Evolutionary conservation across 176 grass and related monocot genomes (phyloP).

Genomic region (Hsuehochloa calcarea): DNA sequence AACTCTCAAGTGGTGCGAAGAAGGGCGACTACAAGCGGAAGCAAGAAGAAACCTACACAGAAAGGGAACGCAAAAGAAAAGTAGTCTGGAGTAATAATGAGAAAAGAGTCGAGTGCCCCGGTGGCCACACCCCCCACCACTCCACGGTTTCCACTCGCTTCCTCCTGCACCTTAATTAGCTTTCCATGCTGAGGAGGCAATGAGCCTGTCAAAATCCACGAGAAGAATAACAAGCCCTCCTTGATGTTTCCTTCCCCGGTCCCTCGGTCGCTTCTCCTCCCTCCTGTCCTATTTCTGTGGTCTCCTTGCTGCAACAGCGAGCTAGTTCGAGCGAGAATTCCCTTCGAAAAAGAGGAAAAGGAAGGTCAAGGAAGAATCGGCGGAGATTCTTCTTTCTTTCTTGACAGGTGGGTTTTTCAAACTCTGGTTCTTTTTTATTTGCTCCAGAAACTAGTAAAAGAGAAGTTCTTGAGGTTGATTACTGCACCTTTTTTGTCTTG

Average conservation of each 20-base stretch:
- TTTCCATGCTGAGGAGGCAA: too few species aligned
- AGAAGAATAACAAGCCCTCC: background rate
- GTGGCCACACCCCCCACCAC: too few species aligned
- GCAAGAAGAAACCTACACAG: too few species aligned
- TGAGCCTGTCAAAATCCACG: background rate
- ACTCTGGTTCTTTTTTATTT: background rate
- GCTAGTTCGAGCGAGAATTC: background rate
- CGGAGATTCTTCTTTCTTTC: background rate
- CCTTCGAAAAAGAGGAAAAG: background rate
- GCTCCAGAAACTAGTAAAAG: background rate
- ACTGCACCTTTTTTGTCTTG: background rate
- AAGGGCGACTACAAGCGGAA: too few species aligned
- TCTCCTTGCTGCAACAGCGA: background rate
- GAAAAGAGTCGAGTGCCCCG: too few species aligned
- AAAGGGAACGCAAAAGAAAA: too few species aligned
- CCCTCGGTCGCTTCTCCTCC: background rate
- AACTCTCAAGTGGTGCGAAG: too few species aligned
- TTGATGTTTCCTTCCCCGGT: background rate
- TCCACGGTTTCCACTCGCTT: background rate
- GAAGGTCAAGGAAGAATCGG: background rate
- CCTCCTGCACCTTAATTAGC: background rate
- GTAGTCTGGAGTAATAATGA: too few species aligned
- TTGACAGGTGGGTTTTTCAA: background rate
- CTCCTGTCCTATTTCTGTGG: background rate
- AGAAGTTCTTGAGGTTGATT: background rate